These are phyloP conservation scores for Plasmodium cynomolgi DNA, from an alignment of 169 alveolate species.

Conservation along the genomic window DNA sequence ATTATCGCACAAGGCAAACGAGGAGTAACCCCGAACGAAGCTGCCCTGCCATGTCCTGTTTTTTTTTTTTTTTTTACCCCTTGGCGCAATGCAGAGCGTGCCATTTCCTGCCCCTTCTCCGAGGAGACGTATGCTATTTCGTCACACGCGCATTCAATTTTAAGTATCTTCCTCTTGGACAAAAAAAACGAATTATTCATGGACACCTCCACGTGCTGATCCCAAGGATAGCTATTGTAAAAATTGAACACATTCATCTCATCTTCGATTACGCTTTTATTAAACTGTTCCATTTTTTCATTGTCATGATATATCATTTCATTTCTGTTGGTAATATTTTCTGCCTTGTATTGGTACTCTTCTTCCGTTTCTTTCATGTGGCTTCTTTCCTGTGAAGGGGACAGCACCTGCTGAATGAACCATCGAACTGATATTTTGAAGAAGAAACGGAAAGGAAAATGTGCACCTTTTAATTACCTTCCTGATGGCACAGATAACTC, in stretches of 20 bases:
- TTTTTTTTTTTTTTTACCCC: constrained; percentile 1
- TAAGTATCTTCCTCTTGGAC: constrained; percentile 43
- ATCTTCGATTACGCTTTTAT: constrained; percentile 51
- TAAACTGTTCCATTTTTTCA: constrained; percentile 16
- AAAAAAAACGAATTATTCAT: constrained; percentile 35
- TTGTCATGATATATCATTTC: constrained; percentile 67
- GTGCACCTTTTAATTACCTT: background rate
- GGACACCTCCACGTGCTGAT: constrained; percentile 29
- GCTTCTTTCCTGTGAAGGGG: constrained; percentile 8
- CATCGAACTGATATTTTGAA: background rate
- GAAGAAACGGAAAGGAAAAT: background rate
- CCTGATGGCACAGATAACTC: constrained; percentile 48
- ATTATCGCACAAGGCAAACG: background rate
- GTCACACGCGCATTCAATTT: constrained; percentile 26
- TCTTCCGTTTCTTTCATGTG: constrained; percentile 42
- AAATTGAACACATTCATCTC: constrained; percentile 23
- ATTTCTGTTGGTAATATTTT: constrained; percentile 21
- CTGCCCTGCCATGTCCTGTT: background rate
- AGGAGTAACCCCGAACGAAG: background rate
- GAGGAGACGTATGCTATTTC: constrained; percentile 43
- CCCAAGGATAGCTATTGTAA: constrained; percentile 48
- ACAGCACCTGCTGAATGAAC: background rate
- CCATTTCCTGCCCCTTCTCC: background rate
- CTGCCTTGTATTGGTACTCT: constrained; percentile 29
- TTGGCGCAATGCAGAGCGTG: background rate